Percentiles rank a stretch among this genome's conserved stretches.
Evolutionary conservation across 2,329 filamentous ascomycete genomes (phyloP).

Genomic region (Xylariales sp.): DNA sequence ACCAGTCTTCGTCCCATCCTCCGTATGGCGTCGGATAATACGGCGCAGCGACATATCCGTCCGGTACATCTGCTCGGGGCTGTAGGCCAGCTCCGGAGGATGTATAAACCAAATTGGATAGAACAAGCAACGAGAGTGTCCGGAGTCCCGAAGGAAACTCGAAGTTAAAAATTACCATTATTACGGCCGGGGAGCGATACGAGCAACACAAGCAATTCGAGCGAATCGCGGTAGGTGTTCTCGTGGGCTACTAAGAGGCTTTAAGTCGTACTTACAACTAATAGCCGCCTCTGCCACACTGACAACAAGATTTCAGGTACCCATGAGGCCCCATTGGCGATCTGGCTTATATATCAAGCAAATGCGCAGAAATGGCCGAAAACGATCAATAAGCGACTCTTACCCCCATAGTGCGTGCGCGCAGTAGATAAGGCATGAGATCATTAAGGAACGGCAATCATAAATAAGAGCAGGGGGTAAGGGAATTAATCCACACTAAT

Average conservation of each 20-base stretch:
- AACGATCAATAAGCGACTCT: too few species aligned
- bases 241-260: neutral
- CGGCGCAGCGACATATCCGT: conserved; percentile 43
- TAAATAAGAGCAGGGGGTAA: too few species aligned
- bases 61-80: conserved; percentile 24
- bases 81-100: conserved; percentile 16
- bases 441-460: too few species aligned
- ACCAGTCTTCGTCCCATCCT: conserved; percentile 67
- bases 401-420: too few species aligned
- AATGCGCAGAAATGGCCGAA: neutral
- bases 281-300: too few species aligned
- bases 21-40: conserved; percentile 71
- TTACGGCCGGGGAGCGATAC: conserved; percentile 10
- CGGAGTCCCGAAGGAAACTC: conserved; percentile 20
- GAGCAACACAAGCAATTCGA: neutral
- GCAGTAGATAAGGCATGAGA: too few species aligned
- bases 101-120: conserved; percentile 11
- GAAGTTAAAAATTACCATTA: conserved; percentile 20
- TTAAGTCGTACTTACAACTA: too few species aligned
- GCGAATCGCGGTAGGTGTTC: neutral
- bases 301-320: neutral
- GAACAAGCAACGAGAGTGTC: conserved; percentile 18
- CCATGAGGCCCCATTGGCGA: neutral
- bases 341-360: neutral
- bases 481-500: too few species aligned